Evolutionary conservation across 2,329 filamentous ascomycete species (phyloP).

Genomic region (Cryphonectria radicalis): DNA sequence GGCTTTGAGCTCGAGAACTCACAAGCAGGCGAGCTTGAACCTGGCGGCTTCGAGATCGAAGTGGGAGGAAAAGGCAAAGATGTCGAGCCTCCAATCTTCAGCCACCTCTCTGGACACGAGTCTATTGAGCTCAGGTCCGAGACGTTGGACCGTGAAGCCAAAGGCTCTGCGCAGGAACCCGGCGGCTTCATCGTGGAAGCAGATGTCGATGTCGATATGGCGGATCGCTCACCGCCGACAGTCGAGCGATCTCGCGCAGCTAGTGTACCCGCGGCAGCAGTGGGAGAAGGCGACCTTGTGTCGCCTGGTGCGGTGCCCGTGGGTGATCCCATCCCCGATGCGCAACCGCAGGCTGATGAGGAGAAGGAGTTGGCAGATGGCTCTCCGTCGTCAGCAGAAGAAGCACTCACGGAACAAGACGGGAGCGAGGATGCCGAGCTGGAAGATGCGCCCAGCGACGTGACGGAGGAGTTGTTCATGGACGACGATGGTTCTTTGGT

Average conservation of each 20-base stretch:
- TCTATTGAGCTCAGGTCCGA: background rate
- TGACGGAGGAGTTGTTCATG: constrained; percentile 39
- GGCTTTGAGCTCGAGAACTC: constrained; percentile 28
- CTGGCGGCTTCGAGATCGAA: constrained; percentile 6
- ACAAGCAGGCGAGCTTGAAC: constrained; percentile 8
- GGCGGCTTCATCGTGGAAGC: constrained; percentile 27
- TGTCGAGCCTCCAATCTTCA: background rate
- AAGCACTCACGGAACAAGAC: background rate
- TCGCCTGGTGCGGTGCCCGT: background rate
- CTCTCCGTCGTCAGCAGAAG: too few relatives aligned
- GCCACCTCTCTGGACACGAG: background rate
- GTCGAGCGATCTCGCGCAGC: background rate
- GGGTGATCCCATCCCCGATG: background rate
- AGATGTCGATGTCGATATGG: constrained; percentile 21
- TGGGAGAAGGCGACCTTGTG: background rate
- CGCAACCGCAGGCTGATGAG: background rate
- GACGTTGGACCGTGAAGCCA: constrained; percentile 2
- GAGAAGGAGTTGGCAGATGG: background rate
- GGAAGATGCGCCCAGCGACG: constrained; percentile 33
- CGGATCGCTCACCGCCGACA: background rate
- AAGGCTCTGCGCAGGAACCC: constrained; percentile 10
- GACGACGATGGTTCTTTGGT: constrained; percentile 39
- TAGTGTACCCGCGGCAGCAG: background rate
- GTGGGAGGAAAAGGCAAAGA: constrained; percentile 13
- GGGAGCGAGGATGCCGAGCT: constrained; percentile 21